phyloP scores from a whole-genome alignment of 306 rosid genomes.

The Trifolium subterraneum region DNA sequence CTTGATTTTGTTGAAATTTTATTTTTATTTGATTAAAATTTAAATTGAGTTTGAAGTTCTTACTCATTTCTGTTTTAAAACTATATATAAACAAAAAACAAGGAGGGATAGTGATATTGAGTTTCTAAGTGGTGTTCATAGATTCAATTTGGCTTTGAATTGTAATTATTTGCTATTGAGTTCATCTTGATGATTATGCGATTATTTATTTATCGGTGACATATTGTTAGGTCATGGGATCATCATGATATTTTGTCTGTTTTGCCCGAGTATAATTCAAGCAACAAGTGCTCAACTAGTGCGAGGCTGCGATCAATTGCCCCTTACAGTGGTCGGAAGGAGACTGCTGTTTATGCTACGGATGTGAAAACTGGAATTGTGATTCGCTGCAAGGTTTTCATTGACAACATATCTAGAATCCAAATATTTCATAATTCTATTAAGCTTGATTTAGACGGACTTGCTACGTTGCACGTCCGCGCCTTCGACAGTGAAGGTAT shows the following conservation, averaged over 20 bases:
- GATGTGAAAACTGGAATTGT: conserved; percentile 74
- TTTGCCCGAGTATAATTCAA: conserved; percentile 81
- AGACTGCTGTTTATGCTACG: conserved; percentile 93
- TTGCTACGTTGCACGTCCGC: conserved; percentile 82
- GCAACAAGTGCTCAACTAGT: conserved; percentile 84
- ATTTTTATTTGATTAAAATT: background rate
- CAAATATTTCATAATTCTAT: conserved; percentile 88
- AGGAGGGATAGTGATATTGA: background rate
- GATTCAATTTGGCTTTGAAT: conserved; percentile 10
- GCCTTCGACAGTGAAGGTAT: conserved; percentile 93
- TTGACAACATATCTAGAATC: conserved; percentile 81
- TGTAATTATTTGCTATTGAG: background rate
- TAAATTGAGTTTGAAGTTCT: background rate
- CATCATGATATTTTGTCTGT: conserved; percentile 89
- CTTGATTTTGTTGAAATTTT: background rate
- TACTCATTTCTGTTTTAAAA: background rate
- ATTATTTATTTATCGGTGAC: background rate
- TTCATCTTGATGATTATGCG: conserved; percentile 23
- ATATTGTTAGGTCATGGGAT: conserved; percentile 84
- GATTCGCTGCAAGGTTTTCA: conserved; percentile 90
- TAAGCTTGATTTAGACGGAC: conserved; percentile 96
- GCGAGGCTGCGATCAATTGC: conserved; percentile 82
- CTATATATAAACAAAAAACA: background rate
- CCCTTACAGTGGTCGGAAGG: conserved; percentile 87
- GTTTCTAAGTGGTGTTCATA: background rate